Conservation (phyloP, 371 early-diverging fungal genomes). For the Coemansia sp. region DNA sequence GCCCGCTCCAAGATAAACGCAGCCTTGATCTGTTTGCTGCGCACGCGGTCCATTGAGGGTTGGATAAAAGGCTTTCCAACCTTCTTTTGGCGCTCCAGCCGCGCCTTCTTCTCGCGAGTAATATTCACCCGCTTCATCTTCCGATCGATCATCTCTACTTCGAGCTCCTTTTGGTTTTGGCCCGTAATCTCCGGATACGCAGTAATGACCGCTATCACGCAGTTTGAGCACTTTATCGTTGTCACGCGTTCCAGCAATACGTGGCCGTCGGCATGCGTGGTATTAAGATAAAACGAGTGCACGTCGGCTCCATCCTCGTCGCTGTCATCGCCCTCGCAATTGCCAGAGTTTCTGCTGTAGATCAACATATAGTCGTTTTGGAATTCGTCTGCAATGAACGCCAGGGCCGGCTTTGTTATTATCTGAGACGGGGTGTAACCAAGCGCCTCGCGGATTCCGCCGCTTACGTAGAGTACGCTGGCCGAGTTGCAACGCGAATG, state of each 20-base stretch:
- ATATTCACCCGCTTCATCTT: constrained; percentile 28
- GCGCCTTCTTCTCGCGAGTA: constrained; percentile 7
- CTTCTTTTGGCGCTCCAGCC: too few relatives aligned
- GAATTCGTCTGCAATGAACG: constrained; percentile 31
- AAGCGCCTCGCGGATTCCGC: constrained; percentile 28
- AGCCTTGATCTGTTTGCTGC: not conserved
- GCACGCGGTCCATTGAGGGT: constrained; percentile 17
- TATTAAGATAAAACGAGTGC: constrained; percentile 31
- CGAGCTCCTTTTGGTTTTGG: constrained; percentile 21
- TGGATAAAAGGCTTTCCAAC: not conserved
- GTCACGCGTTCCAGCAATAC: constrained; percentile 25
- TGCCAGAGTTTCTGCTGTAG: constrained; percentile 10
- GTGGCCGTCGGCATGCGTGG: constrained; percentile 12
- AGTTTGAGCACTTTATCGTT: constrained; percentile 39
- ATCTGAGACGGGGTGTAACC: constrained; percentile 27
- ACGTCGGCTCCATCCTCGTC: constrained; percentile 34
- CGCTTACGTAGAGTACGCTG: constrained; percentile 26
- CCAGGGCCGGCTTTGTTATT: constrained; percentile 12
- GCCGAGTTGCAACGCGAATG: constrained; percentile 24
- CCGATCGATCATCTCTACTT: constrained; percentile 41
- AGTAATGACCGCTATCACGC: constrained; percentile 18
- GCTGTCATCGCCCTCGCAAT: constrained; percentile 1
- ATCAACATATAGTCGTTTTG: constrained; percentile 21
- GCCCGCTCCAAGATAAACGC: not conserved
- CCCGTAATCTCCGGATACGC: constrained; percentile 32